Conservation (phyloP, 2,329 filamentous ascomycete species). For the Aspergillus sp. region DNA sequence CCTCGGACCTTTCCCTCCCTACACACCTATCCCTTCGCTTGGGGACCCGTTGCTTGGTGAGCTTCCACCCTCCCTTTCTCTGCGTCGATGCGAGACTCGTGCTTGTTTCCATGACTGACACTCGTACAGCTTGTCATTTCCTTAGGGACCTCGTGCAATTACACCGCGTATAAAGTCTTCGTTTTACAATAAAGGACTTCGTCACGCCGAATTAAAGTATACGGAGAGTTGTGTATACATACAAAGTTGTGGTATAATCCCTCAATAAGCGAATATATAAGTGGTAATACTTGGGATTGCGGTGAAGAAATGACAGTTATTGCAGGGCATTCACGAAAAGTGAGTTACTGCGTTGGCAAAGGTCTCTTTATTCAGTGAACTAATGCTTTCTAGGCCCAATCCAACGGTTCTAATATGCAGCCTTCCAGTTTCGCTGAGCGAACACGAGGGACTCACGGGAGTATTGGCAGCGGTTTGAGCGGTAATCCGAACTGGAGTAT, state of each 20-base stretch:
- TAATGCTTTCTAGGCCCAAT: constrained; percentile 29
- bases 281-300: constrained; percentile 12
- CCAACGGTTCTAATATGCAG: constrained; percentile 40
- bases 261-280: constrained; percentile 25
- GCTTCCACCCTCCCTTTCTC: not conserved
- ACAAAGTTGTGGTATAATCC: not conserved
- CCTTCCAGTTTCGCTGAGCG: constrained; percentile 38
- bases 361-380: not conserved
- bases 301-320: constrained; percentile 32
- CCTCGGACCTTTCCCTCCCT: constrained; percentile 12
- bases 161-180: not conserved
- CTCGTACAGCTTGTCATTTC: constrained; percentile 26
- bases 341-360: constrained; percentile 29
- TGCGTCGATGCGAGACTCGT: not conserved
- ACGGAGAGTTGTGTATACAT: constrained; percentile 19
- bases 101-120: constrained; percentile 12
- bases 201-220: not conserved
- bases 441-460: constrained; percentile 37
- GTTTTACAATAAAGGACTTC: not conserved
- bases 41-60: constrained; percentile 15
- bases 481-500: constrained; percentile 45
- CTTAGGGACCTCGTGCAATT: constrained; percentile 32
- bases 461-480: constrained; percentile 46
- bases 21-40: constrained; percentile 24
- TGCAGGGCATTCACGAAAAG: constrained; percentile 34